phyloP scores from a whole-genome alignment of 352 stramenopile genomes.

The Pythium rishiriense region DNA sequence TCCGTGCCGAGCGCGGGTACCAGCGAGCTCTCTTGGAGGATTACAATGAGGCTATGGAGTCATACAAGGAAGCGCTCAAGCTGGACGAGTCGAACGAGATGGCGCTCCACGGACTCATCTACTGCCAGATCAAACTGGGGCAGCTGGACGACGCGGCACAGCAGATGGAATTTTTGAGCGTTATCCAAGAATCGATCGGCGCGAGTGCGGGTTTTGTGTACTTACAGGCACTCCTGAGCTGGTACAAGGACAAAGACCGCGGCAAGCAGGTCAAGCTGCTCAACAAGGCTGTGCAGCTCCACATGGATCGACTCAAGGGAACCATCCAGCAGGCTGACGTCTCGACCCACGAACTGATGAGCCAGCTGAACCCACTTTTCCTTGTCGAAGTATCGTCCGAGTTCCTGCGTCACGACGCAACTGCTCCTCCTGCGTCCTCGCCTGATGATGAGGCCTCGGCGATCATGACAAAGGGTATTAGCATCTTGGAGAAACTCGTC shows the following conservation, averaged over 20 bases:
- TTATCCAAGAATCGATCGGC: slow-evolving; percentile 89
- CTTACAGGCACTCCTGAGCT: slow-evolving; percentile 84
- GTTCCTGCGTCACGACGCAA: slow-evolving; percentile 57
- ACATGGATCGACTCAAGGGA: slow-evolving; percentile 82
- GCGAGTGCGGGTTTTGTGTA: slow-evolving; percentile 80
- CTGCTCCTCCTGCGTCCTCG: background rate
- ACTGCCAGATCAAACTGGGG: slow-evolving; percentile 90
- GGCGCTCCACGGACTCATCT: slow-evolving; percentile 90
- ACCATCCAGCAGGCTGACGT: slow-evolving; percentile 56
- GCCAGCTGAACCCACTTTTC: slow-evolving; percentile 85
- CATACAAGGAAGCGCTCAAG: slow-evolving; percentile 85
- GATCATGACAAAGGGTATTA: slow-evolving; percentile 54
- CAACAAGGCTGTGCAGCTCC: slow-evolving; percentile 73
- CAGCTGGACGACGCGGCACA: slow-evolving; percentile 88
- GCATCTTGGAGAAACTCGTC: slow-evolving; percentile 83
- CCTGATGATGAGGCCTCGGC: slow-evolving; percentile 10
- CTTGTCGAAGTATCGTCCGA: slow-evolving; percentile 86
- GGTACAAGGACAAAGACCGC: slow-evolving; percentile 73
- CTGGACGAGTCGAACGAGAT: slow-evolving; percentile 86
- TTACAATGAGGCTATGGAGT: slow-evolving; percentile 78
- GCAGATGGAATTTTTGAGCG: slow-evolving; percentile 91
- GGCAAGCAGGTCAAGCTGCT: slow-evolving; percentile 70
- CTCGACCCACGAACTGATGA: slow-evolving; percentile 78
- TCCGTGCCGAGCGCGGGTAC: slow-evolving; percentile 79
- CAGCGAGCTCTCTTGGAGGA: slow-evolving; percentile 73